phyloP scores from a whole-genome alignment of 2,329 filamentous ascomycete genomes.

The Zymoseptoria crescenta region DNA sequence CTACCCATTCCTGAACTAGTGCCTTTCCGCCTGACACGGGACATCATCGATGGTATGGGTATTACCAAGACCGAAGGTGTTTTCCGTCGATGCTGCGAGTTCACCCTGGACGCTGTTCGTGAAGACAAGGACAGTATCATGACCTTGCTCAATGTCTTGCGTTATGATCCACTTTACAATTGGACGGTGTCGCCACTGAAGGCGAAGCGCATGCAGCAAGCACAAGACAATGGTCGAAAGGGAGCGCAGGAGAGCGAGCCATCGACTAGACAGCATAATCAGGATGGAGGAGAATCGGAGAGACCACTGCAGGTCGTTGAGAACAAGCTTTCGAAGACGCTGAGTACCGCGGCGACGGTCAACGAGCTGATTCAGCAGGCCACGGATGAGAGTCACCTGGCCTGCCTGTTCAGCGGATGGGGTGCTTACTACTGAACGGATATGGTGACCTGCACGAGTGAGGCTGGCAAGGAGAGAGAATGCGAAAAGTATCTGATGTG shows the following conservation, averaged over 20 bases:
- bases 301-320: constrained; percentile 84
- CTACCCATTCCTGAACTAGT: constrained; percentile 91
- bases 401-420: constrained; percentile 62
- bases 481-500: no score
- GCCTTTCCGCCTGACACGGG: constrained; percentile 86
- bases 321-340: constrained; percentile 89
- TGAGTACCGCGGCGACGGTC: constrained; percentile 91
- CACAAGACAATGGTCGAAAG: constrained; percentile 43
- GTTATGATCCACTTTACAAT: constrained; percentile 94
- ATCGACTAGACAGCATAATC: constrained; percentile 36
- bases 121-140: constrained; percentile 96
- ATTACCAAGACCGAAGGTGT: constrained; percentile 92
- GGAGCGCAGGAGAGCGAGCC: constrained; percentile 30
- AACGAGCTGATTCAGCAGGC: constrained; percentile 96
- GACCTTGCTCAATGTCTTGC: constrained; percentile 93
- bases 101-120: constrained; percentile 88
- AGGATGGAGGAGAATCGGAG: constrained; percentile 72
- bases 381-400: constrained; percentile 84
- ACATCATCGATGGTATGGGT: constrained; percentile 95
- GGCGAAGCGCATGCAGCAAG: constrained; percentile 60
- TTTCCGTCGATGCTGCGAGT: constrained; percentile 96
- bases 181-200: constrained; percentile 78
- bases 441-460: background rate
- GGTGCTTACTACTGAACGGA: constrained; percentile 22
- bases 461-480: no score